Evolutionary conservation across 1,284 basidiomycete species (phyloP), one percentile per base, ranked within the genome.

Genomic region (Trichosporon sp.): DNA sequence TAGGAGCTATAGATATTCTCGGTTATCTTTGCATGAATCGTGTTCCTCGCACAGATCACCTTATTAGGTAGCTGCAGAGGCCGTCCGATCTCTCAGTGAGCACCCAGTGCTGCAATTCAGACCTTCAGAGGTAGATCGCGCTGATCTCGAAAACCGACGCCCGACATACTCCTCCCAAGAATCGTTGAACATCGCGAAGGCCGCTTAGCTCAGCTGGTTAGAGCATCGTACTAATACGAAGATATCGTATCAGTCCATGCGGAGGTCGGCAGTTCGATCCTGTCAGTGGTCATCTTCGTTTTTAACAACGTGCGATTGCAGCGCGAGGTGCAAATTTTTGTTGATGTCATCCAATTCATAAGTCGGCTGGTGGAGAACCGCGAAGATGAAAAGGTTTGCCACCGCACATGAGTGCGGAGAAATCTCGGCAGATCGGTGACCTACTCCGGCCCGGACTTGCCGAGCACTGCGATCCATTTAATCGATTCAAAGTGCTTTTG

Each of bases 141-240:
- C n/a, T n/a, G n/a, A n/a, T n/a, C n/a, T n/a, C n/a, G n/a, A n/a
- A n/a, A n/a, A n/a, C n/a, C n/a, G n/a, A n/a, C n/a, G n/a, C n/a
- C n/a, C n/a, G n/a, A n/a, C n/a, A n/a, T n/a, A n/a, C n/a, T n/a
- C n/a, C n/a, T n/a, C n/a, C n/a, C n/a, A n/a, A n/a, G n/a, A n/a
- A n/a, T n/a, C n/a, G n/a, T 11, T 27, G 4, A 52, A 5, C 46
- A 27, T 29, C 25, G n/a, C n/a, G 23, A 49, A 49, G 46, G 46
- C 46, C 46, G 46, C 46, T 49, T 49, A 49, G 46, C 46, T 49
- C 46, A 54, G 49, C 49, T 54, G 49, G 49, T 54, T 54, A 54
- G 49, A 54, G 49, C 49, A 54, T 54, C 16, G 49, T 54, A 54
- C 49, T 54, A 54, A 54, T 54, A 54, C 23, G 23, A 25, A 29